Base-by-base conservation (phyloP, 176 grass and related monocot genomes). In the Bolboschoenus planiculmis region DNA sequence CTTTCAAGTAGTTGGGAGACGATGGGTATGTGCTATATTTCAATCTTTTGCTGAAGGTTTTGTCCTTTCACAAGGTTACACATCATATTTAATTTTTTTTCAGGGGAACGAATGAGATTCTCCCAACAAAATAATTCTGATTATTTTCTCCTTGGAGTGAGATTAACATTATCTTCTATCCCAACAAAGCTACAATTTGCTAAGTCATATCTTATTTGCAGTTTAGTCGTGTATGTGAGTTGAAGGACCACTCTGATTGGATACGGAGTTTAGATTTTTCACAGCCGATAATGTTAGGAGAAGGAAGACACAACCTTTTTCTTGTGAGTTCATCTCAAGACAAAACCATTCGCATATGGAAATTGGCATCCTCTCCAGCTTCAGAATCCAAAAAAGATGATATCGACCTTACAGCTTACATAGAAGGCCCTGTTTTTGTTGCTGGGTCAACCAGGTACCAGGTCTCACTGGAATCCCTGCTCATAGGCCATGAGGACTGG, bases 181-280 rank as follows among this genome's bases (percentile, higher is more conserved):
- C 27, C 64, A 54, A 51, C 78, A 48, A 88, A 46, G 89, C 46
- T 80, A 33, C 39, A 71, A 61, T 84, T 84, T 84, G 70, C 70
- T 75, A 75, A 51, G 11, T 76, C 24, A 18, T 30, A 31, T 76
- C 26, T 76, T 77, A 42, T 18, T 7, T 35, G 3, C 92, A 98
- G 95, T 98, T 98, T 82, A 43, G 60, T 79, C 88, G 79, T 87
- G 80, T 87, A 36, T 98, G 96, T 88, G 90, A 95, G 39, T 84
- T 98, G 87, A 98, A 98, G 87, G 96, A 89, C 43, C 96, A 98
- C 81, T 92, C 96, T 82, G 96, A 98, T 85, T 98, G 92, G 96
- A 91, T 98, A 39, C 84, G 92, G 89, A 93, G 96, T 90, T 88
- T 95, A 89, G 96, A 98, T 70, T 98, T 98, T 39, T 98, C 96